phyloP scores from a whole-genome alignment of 257 asterid genomes.

The Salvia miltiorrhiza region DNA sequence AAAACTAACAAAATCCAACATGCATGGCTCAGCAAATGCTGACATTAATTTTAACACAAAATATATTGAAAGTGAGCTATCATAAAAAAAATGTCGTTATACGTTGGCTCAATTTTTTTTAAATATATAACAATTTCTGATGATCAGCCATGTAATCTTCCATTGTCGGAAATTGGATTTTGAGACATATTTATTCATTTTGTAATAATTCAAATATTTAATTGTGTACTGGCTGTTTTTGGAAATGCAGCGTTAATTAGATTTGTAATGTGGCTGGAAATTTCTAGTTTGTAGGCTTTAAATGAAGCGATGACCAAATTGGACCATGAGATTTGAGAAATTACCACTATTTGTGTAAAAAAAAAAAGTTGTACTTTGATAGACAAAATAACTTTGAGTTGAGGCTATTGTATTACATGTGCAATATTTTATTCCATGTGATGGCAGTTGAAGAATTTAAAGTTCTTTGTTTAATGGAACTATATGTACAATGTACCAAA shows the following conservation, averaged over 20 bases:
- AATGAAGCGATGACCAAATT: slow-evolving; percentile 11
- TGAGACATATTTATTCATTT: too few relatives aligned
- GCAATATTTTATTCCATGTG: slow-evolving; percentile 7
- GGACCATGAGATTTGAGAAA: neutral
- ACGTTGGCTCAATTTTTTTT: too few relatives aligned
- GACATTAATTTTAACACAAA: too few relatives aligned
- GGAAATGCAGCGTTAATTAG: neutral
- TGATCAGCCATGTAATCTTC: too few relatives aligned
- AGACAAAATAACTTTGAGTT: neutral
- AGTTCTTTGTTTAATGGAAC: neutral
- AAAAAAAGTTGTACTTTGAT: neutral
- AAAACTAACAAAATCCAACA: too few relatives aligned
- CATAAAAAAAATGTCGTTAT: too few relatives aligned
- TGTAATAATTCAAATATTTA: too few relatives aligned
- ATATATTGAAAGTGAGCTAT: too few relatives aligned
- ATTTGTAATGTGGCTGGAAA: neutral
- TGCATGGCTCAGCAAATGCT: too few relatives aligned
- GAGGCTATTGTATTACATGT: slow-evolving; percentile 6
- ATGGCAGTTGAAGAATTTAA: slow-evolving; percentile 15
- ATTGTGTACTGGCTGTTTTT: neutral
- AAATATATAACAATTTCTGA: too few relatives aligned
- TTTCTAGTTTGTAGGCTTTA: slow-evolving; percentile 26
- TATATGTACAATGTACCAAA: neutral
- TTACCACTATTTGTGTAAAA: neutral
- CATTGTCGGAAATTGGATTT: too few relatives aligned